Conservation (phyloP, 2,329 filamentous ascomycete species). For the Sporothrix brunneoviolacea region DNA sequence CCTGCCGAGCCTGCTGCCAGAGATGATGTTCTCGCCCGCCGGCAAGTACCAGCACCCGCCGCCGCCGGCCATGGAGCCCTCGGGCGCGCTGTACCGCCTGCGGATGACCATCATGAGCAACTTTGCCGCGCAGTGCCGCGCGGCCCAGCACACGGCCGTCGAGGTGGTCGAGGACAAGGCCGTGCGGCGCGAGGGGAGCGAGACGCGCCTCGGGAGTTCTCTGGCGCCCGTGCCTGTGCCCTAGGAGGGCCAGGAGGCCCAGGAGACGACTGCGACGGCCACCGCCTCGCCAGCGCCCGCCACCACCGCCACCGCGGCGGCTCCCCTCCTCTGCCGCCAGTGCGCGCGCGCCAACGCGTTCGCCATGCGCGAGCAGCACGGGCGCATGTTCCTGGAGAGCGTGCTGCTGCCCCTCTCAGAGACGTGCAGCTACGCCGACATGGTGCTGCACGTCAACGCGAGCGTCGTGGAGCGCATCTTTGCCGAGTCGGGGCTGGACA, state of each 20-base stretch:
- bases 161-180: background rate
- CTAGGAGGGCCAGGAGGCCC: background rate
- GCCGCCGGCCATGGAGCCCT: conserved; percentile 10
- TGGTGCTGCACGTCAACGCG: conserved; percentile 14
- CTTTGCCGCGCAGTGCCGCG: conserved; percentile 13
- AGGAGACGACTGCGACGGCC: background rate
- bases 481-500: conserved; percentile 3
- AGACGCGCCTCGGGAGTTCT: background rate
- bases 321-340: background rate
- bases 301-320: background rate
- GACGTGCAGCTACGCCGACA: conserved; percentile 5
- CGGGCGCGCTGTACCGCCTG: conserved; percentile 7
- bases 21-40: background rate
- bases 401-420: conserved; percentile 15
- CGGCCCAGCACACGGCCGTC: background rate
- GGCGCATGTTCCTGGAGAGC: conserved; percentile 16
- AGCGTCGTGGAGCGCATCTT: conserved; percentile 12
- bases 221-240: background rate
- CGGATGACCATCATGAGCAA: conserved; percentile 15
- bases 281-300: background rate
- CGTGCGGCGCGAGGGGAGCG: no score
- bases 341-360: conserved; percentile 9
- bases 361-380: conserved; percentile 16
- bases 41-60: background rate
- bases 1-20: background rate